Conservation (phyloP, 2,329 filamentous ascomycete species). For the Ophiognomonia clavigignenti-juglandacearum region DNA sequence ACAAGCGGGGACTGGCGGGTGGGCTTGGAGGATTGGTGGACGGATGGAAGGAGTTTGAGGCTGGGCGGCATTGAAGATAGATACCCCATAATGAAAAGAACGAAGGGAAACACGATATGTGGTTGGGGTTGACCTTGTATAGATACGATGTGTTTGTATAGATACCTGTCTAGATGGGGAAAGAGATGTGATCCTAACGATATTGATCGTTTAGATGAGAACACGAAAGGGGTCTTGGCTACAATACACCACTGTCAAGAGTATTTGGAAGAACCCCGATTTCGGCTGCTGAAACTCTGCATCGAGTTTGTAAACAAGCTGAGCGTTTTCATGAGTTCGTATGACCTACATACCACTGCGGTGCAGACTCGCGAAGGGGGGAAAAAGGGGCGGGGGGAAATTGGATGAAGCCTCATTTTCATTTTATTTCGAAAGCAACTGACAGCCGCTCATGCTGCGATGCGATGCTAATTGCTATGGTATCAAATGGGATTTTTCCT, state of each 20-base stretch:
- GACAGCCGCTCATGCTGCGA: background rate
- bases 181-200: background rate
- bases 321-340: too few relatives aligned
- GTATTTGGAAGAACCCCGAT: too few relatives aligned
- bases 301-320: too few relatives aligned
- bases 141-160: background rate
- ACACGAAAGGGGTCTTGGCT: background rate
- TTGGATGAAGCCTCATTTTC: too few relatives aligned
- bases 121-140: background rate
- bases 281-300: too few relatives aligned
- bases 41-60: conserved; percentile 13
- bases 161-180: background rate
- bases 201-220: background rate
- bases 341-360: too few relatives aligned
- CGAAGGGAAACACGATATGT: too few relatives aligned
- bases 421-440: background rate
- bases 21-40: conserved; percentile 17
- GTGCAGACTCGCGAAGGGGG: too few relatives aligned
- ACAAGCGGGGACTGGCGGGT: conserved; percentile 19
- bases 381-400: too few relatives aligned
- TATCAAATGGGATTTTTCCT: background rate
- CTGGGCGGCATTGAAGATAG: conserved; percentile 8
- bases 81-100: background rate
- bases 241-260: background rate
- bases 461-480: background rate